Conservation (phyloP, 805 yeast species). For the Saccharomyces eubayanus region DNA sequence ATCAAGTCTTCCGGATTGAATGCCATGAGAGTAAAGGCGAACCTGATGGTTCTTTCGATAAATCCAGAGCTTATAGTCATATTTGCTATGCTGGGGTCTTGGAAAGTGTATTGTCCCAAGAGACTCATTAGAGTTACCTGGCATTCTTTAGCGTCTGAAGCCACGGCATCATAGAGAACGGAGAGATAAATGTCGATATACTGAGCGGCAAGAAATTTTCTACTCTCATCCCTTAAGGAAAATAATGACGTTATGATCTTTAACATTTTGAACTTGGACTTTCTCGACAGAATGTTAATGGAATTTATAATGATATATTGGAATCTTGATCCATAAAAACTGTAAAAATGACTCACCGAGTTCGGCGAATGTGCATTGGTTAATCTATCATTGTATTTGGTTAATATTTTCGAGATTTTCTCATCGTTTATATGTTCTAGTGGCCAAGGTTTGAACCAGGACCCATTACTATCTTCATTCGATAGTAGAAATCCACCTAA, state of each 20-base stretch:
- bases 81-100: slow-evolving; percentile 25
- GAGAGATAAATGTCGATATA: slow-evolving; percentile 79
- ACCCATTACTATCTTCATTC: slow-evolving; percentile 16
- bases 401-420: slow-evolving; percentile 10
- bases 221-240: slow-evolving; percentile 36
- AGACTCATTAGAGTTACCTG: slow-evolving; percentile 21
- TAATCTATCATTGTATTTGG: slow-evolving; percentile 19
- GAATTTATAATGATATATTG: slow-evolving; percentile 32
- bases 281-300: slow-evolving; percentile 12
- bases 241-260: slow-evolving; percentile 19
- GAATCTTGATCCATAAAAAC: slow-evolving; percentile 36
- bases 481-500: slow-evolving; percentile 27
- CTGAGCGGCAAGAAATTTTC: slow-evolving; percentile 48
- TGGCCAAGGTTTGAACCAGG: slow-evolving; percentile 26
- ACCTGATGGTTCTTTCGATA: slow-evolving; percentile 23
- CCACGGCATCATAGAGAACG: slow-evolving; percentile 21
- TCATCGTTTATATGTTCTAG: slow-evolving; percentile 14
- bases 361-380: slow-evolving; percentile 10
- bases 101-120: slow-evolving; percentile 27
- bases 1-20: slow-evolving; percentile 20
- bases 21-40: slow-evolving; percentile 26
- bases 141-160: slow-evolving; percentile 18
- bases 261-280: slow-evolving; percentile 14
- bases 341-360: slow-evolving; percentile 11
- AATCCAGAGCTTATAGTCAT: slow-evolving; percentile 21